Conservation (phyloP, 331 rosid species). For the Stylosanthes scabra region DNA sequence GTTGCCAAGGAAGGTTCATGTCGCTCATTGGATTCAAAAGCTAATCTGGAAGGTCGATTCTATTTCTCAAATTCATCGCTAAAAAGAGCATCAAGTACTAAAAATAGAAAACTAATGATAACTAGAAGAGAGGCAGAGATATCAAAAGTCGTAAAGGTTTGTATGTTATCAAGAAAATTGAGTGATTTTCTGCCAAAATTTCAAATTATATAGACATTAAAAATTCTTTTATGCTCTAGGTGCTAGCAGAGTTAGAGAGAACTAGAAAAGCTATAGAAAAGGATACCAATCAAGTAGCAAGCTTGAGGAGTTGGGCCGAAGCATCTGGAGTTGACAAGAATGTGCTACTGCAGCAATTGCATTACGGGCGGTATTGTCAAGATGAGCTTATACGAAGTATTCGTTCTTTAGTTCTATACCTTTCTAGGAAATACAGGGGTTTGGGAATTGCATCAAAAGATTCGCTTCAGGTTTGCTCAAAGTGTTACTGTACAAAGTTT, state of each 20-base stretch:
- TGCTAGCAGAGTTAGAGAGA: conserved; percentile 73
- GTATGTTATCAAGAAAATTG: conserved; percentile 25
- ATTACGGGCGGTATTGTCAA: conserved; percentile 70
- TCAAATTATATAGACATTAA: background rate
- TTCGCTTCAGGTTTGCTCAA: conserved; percentile 76
- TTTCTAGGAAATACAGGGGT: conserved; percentile 81
- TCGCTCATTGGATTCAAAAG: conserved; percentile 39
- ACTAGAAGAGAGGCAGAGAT: conserved; percentile 76
- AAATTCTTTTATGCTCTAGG: conserved; percentile 54
- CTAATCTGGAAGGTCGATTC: conserved; percentile 35
- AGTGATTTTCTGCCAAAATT: conserved; percentile 17
- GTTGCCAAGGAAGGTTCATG: conserved; percentile 36
- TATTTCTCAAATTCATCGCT: conserved; percentile 40
- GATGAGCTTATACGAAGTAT: conserved; percentile 84
- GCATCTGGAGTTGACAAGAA: too few species aligned
- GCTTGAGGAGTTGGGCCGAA: too few species aligned
- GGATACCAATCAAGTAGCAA: too few species aligned
- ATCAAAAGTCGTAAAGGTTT: conserved; percentile 81
- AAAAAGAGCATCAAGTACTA: conserved; percentile 51
- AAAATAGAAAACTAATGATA: conserved; percentile 48
- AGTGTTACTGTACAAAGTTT: conserved; percentile 10
- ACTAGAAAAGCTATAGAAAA: conserved; percentile 66
- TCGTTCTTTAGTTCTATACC: conserved; percentile 68
- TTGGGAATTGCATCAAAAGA: conserved; percentile 78
- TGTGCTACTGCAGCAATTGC: conserved; percentile 54